Conservation (phyloP, 495 filamentous ascomycete genomes). For the Aspergillus coremiiformis region DNA sequence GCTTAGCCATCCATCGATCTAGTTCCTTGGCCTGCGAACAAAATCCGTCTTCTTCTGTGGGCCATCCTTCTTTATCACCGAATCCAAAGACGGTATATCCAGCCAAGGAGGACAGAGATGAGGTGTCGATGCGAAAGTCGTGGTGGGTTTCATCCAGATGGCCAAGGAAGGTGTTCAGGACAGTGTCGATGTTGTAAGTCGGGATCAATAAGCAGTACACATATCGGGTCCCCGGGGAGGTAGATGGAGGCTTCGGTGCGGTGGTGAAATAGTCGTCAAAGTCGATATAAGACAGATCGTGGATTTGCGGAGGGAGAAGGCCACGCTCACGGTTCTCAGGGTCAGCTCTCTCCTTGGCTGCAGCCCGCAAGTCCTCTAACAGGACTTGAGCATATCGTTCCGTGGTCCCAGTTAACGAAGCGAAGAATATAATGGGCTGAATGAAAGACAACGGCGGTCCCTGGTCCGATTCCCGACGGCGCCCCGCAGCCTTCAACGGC, state of each 20-base stretch:
- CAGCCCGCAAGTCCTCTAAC: conserved; percentile 41
- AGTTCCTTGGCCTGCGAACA: conserved; percentile 83
- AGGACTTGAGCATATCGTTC: conserved; percentile 57
- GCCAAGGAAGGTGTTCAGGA: conserved; percentile 70
- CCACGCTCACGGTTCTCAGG: conserved; percentile 27
- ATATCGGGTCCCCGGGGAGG: conserved; percentile 46
- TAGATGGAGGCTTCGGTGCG: conserved; percentile 43
- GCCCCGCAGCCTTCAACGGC: conserved; percentile 22
- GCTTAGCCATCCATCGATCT: conserved; percentile 91
- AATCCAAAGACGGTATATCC: conserved; percentile 94
- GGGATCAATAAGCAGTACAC: conserved; percentile 81
- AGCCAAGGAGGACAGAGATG: conserved; percentile 63
- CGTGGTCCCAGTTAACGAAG: conserved; percentile 74
- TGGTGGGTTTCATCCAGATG: conserved; percentile 87
- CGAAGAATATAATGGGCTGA: conserved; percentile 80
- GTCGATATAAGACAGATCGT: conserved; percentile 77
- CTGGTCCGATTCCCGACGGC: conserved; percentile 16
- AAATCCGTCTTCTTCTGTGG: conserved; percentile 80
- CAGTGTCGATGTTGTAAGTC: conserved; percentile 86
- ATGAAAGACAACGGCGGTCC: conserved; percentile 33
- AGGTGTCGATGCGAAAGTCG: conserved; percentile 92
- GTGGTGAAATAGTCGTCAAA: conserved; percentile 86
- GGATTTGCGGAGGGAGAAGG: conserved; percentile 54
- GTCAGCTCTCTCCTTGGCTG: conserved; percentile 24
- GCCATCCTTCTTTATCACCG: conserved; percentile 86